Percentiles rank a stretch among this genome's conserved stretches.
phyloP scores from a whole-genome alignment of 352 stramenopile species.

The Labyrinthula sp. region DNA sequence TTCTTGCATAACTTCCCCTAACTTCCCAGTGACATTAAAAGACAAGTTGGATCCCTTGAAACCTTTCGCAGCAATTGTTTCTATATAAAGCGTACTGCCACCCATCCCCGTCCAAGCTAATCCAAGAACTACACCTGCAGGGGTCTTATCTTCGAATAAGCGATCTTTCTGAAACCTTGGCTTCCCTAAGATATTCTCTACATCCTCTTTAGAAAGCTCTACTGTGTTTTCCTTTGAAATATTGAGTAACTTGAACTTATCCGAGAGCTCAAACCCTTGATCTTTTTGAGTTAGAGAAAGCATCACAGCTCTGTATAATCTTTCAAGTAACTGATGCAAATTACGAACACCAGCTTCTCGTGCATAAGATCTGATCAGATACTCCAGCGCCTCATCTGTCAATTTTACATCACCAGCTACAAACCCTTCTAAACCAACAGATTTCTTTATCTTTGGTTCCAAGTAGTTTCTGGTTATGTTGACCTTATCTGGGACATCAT shows the following conservation, averaged over 20 bases:
- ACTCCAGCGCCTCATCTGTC: conserved; percentile 74
- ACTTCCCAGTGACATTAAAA: conserved; percentile 70
- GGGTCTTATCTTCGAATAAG: conserved; percentile 75
- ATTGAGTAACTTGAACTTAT: conserved; percentile 30
- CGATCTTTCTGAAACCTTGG: conserved; percentile 84
- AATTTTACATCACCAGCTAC: too few species aligned
- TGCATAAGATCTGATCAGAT: conserved; percentile 68
- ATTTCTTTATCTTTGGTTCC: conserved; percentile 78
- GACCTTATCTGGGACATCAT: conserved; percentile 86
- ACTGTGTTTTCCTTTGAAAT: too few species aligned
- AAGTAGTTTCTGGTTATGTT: conserved; percentile 91
- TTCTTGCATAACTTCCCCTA: conserved; percentile 95
- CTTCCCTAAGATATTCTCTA: conserved; percentile 93
- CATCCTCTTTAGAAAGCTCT: conserved; percentile 72
- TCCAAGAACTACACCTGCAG: conserved; percentile 86
- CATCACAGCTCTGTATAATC: conserved; percentile 93
- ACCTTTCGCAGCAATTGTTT: conserved; percentile 42
- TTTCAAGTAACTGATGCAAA: conserved; percentile 90
- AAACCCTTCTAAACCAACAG: conserved; percentile 67
- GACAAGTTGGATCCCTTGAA: conserved; percentile 35
- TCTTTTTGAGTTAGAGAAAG: conserved; percentile 81
- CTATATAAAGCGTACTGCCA: conserved; percentile 92
- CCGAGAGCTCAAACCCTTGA: too few species aligned
- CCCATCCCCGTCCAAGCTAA: conserved; percentile 94
- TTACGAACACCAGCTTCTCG: conserved; percentile 89